Percentiles rank a stretch among this genome's conserved stretches.
Conservation (phyloP, 2,329 filamentous ascomycete genomes). For the Trichoderma sp. region DNA sequence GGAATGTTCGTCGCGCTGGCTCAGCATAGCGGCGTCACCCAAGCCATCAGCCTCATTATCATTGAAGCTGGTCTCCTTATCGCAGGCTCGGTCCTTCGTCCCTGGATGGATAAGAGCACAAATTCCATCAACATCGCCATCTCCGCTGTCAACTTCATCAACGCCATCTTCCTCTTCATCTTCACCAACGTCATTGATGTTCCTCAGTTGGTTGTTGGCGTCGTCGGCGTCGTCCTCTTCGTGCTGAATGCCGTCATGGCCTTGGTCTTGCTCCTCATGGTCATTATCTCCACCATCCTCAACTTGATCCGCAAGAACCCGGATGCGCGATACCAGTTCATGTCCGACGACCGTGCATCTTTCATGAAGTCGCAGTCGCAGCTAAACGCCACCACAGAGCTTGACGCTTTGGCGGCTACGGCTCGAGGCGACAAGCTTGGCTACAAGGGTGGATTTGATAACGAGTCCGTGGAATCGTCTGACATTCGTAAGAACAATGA, state of each 20-base stretch:
- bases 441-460: constrained; percentile 42
- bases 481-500: constrained; percentile 42
- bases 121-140: constrained; percentile 97
- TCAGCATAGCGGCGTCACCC: constrained; percentile 69
- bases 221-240: constrained; percentile 88
- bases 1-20: constrained; percentile 83
- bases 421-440: constrained; percentile 77
- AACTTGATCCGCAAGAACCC: constrained; percentile 91
- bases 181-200: constrained; percentile 87
- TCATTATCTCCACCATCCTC: constrained; percentile 62
- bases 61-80: constrained; percentile 81
- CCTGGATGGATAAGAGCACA: constrained; percentile 99
- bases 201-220: constrained; percentile 78
- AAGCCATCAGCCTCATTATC: constrained; percentile 80
- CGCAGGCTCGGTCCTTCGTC: constrained; percentile 74
- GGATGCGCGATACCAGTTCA: constrained; percentile 91
- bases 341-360: constrained; percentile 92
- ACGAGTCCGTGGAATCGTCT: constrained; percentile 44
- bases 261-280: constrained; percentile 77
- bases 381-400: constrained; percentile 73
- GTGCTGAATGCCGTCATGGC: constrained; percentile 83
- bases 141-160: constrained; percentile 85
- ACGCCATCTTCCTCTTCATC: constrained; percentile 83
- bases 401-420: constrained; percentile 86
- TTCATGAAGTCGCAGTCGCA: constrained; percentile 97